Evolutionary conservation across 2,329 filamentous ascomycete species (phyloP).

Genomic region (Remersonia thermophila): DNA sequence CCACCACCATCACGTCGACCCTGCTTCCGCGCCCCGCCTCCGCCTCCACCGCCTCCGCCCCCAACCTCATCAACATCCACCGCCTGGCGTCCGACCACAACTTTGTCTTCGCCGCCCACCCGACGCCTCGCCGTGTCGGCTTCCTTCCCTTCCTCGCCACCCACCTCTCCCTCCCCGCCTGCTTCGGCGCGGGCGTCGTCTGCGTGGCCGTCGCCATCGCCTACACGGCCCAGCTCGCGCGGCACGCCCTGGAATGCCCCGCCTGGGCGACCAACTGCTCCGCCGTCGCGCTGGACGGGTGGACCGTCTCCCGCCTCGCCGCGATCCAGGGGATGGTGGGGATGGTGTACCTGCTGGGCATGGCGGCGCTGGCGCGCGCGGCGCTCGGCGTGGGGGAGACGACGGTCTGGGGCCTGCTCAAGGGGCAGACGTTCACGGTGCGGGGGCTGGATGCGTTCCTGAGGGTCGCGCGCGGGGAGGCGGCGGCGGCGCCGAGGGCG

Average conservation of each 20-base stretch:
- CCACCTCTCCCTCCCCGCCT: slow-evolving; percentile 12
- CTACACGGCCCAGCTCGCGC: slow-evolving; percentile 12
- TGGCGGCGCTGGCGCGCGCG: slow-evolving; percentile 10
- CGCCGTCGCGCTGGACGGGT: slow-evolving; percentile 4
- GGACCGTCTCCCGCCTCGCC: slow-evolving; percentile 14
- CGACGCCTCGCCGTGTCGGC: slow-evolving; percentile 10
- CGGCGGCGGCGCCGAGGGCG: slow-evolving; percentile 11
- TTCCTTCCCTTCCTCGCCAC: slow-evolving; percentile 12
- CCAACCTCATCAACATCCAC: slow-evolving; percentile 14
- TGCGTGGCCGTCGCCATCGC: slow-evolving; percentile 13
- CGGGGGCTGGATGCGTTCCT: slow-evolving; percentile 14
- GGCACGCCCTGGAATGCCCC: slow-evolving; percentile 14
- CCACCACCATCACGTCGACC: not conserved
- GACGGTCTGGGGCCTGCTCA: slow-evolving; percentile 14
- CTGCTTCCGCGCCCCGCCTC: too few relatives aligned
- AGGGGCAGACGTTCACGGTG: slow-evolving; percentile 13
- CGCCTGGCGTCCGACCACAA: slow-evolving; percentile 16
- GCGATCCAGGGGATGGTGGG: slow-evolving; percentile 17
- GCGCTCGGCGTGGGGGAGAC: slow-evolving; percentile 12
- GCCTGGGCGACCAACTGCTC: slow-evolving; percentile 12
- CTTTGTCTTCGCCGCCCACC: slow-evolving; percentile 12
- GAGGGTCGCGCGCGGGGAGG: slow-evolving; percentile 10
- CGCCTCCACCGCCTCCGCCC: not conserved
- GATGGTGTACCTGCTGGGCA: slow-evolving; percentile 15
- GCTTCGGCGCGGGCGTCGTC: slow-evolving; percentile 11